Conservation (phyloP, 2,329 filamentous ascomycete species). For the Raffaelea deltoideospora region DNA sequence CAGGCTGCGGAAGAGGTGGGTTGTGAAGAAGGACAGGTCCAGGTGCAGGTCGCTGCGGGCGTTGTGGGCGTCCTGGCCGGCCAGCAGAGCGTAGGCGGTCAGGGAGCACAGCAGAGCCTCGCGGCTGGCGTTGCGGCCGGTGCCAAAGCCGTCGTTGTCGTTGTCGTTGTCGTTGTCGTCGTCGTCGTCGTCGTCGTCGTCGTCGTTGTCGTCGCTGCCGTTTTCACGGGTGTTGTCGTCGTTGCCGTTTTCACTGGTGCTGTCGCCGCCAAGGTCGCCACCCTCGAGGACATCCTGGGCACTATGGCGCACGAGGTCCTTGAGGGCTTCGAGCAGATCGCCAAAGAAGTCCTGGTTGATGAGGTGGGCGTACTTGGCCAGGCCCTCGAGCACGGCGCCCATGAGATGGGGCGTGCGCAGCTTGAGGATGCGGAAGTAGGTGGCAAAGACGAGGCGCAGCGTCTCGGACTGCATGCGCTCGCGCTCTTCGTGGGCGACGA, state of each 20-base stretch:
- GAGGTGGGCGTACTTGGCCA: slow-evolving; percentile 85
- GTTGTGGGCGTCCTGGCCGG: slow-evolving; percentile 83
- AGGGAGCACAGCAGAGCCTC: slow-evolving; percentile 88
- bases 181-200: slow-evolving; percentile 26
- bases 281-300: slow-evolving; percentile 35
- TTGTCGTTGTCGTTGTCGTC: slow-evolving; percentile 28
- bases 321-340: slow-evolving; percentile 83
- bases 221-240: slow-evolving; percentile 33
- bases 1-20: slow-evolving; percentile 79
- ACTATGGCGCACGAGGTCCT: slow-evolving; percentile 75
- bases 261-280: slow-evolving; percentile 24
- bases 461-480: slow-evolving; percentile 93
- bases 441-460: slow-evolving; percentile 85
- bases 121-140: slow-evolving; percentile 59
- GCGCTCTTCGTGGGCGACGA: slow-evolving; percentile 80
- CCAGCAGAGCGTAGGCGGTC: slow-evolving; percentile 89
- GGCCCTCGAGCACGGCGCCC: slow-evolving; percentile 90
- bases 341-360: slow-evolving; percentile 99
- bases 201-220: slow-evolving; percentile 33
- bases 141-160: slow-evolving; percentile 31
- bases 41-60: slow-evolving; percentile 69
- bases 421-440: slow-evolving; percentile 91
- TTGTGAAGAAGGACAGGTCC: slow-evolving; percentile 89
- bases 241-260: no score
- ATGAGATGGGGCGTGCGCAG: slow-evolving; percentile 67